phyloP scores from a whole-genome alignment of 2,329 filamentous ascomycete genomes.

The Cladobotryum mycophilum region DNA sequence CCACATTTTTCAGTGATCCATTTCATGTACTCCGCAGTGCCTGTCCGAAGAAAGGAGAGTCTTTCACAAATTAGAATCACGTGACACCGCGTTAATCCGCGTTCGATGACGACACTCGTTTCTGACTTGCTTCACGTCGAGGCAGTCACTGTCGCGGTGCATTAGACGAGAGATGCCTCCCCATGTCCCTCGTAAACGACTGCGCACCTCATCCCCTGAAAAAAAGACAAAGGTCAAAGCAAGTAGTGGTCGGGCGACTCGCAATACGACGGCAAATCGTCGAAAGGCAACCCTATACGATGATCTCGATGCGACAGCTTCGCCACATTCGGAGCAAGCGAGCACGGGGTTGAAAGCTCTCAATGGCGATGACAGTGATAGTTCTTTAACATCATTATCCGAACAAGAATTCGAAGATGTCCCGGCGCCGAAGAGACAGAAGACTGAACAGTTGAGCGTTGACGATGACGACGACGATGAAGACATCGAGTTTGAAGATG shows the following conservation, averaged over 20 bases:
- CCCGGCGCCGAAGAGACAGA: conserved; percentile 35
- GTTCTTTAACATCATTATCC: conserved; percentile 47
- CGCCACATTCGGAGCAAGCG: conserved; percentile 36
- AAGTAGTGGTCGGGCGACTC: conserved; percentile 16
- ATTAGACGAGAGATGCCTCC: conserved; percentile 53
- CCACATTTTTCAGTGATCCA: too few species aligned
- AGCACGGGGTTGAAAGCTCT: conserved; percentile 39
- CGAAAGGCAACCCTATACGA: conserved; percentile 56
- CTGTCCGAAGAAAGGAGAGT: too few species aligned
- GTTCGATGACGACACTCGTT: conserved; percentile 21
- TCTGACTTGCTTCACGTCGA: background rate
- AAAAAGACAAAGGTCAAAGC: conserved; percentile 22
- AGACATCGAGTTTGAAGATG: conserved; percentile 54
- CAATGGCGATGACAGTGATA: conserved; percentile 39
- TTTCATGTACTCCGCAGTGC: too few species aligned
- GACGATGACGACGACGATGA: conserved; percentile 31
- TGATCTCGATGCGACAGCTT: conserved; percentile 48
- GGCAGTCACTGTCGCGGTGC: background rate
- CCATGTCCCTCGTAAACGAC: conserved; percentile 59
- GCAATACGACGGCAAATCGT: conserved; percentile 14
- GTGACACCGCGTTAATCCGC: conserved; percentile 23
- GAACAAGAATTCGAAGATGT: conserved; percentile 50
- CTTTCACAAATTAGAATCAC: conserved; percentile 13
- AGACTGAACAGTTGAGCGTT: conserved; percentile 22
- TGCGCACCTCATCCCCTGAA: conserved; percentile 41